These are phyloP conservation scores for Rhytidiadelphus loreus DNA, from an alignment of 225 moss, liverwort and hornwort species.

Conservation along the genomic window DNA sequence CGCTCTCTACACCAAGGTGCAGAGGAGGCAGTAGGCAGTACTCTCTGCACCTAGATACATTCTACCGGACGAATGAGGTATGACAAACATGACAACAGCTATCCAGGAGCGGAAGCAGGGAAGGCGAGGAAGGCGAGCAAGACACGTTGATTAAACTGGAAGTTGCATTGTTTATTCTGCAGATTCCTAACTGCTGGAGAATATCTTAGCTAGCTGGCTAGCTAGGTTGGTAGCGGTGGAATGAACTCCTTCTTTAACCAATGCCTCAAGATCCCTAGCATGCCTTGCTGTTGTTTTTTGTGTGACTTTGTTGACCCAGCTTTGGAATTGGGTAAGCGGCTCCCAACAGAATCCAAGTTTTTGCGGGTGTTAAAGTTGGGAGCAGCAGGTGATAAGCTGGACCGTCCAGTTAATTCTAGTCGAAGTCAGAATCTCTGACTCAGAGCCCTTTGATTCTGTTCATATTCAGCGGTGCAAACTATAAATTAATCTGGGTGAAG, in stretches of 20 bases:
- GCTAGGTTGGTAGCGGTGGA: background rate
- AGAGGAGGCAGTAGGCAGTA: background rate
- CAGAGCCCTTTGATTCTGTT: background rate
- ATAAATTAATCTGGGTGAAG: background rate
- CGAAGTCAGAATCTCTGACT: background rate
- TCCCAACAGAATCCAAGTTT: background rate
- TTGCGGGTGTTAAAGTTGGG: background rate
- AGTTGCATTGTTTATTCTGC: background rate
- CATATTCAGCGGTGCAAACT: background rate
- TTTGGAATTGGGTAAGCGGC: background rate
- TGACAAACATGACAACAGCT: background rate
- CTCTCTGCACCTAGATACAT: background rate
- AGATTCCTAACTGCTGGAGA: background rate
- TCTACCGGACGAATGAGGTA: background rate
- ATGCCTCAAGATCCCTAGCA: background rate
- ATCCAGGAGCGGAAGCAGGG: background rate
- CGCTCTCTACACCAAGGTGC: too few relatives aligned
- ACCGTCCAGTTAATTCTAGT: background rate
- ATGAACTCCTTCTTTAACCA: background rate
- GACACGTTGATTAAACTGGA: background rate
- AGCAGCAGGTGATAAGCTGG: background rate
- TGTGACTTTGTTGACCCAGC: slow-evolving; percentile 1
- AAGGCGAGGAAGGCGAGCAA: background rate
- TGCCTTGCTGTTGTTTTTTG: background rate
- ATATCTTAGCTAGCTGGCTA: background rate